These are phyloP conservation scores for Selaginella tamariscina DNA, from an alignment of 75 land plant genomes.

Conservation along the genomic window DNA sequence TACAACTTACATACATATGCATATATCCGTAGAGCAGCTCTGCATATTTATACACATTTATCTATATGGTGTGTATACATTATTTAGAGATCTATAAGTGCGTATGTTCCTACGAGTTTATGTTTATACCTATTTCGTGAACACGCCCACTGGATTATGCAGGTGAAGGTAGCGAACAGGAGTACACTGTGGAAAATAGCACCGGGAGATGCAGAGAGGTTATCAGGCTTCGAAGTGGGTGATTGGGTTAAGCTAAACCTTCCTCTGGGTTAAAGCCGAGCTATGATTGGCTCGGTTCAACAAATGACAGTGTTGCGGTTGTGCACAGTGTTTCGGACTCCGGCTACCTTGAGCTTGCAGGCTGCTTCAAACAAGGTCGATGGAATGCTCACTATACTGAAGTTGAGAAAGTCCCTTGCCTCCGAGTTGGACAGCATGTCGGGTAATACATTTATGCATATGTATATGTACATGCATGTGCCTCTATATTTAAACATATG, in stretches of 20 bases:
- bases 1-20: too few relatives aligned
- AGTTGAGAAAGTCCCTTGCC: constrained; percentile 63
- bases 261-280: constrained; percentile 57
- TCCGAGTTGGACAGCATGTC: constrained; percentile 77
- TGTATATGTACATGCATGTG: too few relatives aligned
- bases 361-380: constrained; percentile 73
- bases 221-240: constrained; percentile 88
- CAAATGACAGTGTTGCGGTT: constrained; percentile 75
- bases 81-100: constrained; percentile 3
- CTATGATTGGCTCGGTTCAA: constrained; percentile 79
- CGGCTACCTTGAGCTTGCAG: constrained; percentile 71
- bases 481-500: too few relatives aligned
- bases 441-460: too few relatives aligned
- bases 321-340: constrained; percentile 73
- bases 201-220: constrained; percentile 81
- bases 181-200: constrained; percentile 64
- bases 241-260: constrained; percentile 88
- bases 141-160: not conserved
- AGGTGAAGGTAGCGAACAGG: constrained; percentile 75
- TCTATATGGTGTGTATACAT: not conserved
- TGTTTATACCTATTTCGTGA: not conserved
- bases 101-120: not conserved
- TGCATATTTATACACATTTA: not conserved
- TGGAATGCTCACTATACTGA: constrained; percentile 67
- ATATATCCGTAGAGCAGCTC: not conserved